These are phyloP conservation scores for Balakata baccata DNA, from an alignment of 345 rosid genomes.

Conservation along the genomic window DNA sequence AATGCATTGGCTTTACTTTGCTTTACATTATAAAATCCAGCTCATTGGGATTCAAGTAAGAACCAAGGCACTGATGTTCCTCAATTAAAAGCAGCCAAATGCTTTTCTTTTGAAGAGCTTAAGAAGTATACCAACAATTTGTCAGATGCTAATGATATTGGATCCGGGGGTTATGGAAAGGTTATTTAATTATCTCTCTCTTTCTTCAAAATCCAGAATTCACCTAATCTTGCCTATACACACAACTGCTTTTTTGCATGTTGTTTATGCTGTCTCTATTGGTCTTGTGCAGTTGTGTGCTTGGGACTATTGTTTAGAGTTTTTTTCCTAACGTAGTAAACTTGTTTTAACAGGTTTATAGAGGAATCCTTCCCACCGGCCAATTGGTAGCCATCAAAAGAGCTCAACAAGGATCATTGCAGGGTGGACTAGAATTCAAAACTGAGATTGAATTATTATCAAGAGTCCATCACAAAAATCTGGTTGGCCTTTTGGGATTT, in stretches of 20 bases:
- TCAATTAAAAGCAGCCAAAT: slow-evolving; percentile 67
- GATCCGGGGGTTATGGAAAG: slow-evolving; percentile 87
- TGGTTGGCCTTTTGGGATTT: no score
- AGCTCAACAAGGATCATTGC: slow-evolving; percentile 6
- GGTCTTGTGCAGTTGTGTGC: no score
- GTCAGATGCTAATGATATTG: slow-evolving; percentile 60
- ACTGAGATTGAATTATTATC: no score
- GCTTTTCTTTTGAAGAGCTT: slow-evolving; percentile 57
- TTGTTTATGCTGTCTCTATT: not conserved
- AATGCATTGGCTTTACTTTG: slow-evolving; percentile 2
- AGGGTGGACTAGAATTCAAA: no score
- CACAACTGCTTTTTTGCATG: not conserved
- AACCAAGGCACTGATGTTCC: slow-evolving; percentile 53
- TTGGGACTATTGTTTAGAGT: not conserved
- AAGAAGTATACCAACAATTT: slow-evolving; percentile 64
- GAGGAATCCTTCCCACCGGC: slow-evolving; percentile 25
- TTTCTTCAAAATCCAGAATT: no score
- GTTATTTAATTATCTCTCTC: slow-evolving; percentile 21
- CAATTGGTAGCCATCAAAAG: slow-evolving; percentile 21
- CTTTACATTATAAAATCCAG: slow-evolving; percentile 35
- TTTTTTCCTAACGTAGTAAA: not conserved
- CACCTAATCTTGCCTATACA: no score
- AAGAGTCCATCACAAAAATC: no score
- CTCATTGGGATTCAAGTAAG: slow-evolving; percentile 57
- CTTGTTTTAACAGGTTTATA: slow-evolving; percentile 24